These are phyloP conservation scores for Flaveria floridana DNA, from an alignment of 140 eudicot species.

Conservation along the genomic window DNA sequence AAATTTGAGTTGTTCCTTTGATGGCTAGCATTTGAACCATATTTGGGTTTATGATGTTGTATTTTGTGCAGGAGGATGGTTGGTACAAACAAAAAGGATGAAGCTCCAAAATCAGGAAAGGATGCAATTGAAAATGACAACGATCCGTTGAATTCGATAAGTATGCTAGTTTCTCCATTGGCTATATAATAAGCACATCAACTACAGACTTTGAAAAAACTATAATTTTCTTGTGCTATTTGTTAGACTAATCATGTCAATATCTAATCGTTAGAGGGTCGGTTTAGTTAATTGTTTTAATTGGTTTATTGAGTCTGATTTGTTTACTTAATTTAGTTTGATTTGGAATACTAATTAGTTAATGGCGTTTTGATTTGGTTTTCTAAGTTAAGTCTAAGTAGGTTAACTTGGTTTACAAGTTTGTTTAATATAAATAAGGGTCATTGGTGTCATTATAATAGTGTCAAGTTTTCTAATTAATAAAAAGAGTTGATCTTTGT, in stretches of 20 bases:
- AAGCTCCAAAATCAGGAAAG: constrained; percentile 25
- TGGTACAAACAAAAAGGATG: constrained; percentile 31
- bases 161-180: constrained; percentile 15
- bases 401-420: too few species aligned
- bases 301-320: background rate
- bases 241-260: too few species aligned
- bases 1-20: background rate
- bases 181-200: background rate
- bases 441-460: too few species aligned
- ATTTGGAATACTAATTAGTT: too few species aligned
- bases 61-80: constrained; percentile 46
- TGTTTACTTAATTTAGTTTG: background rate
- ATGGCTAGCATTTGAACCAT: constrained; percentile 2
- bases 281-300: too few species aligned
- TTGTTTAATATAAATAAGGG: too few species aligned
- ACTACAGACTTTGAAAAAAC: constrained; percentile 11
- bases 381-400: too few species aligned
- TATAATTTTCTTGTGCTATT: background rate
- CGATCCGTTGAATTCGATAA: constrained; percentile 12
- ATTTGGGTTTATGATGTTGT: constrained; percentile 14
- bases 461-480: too few species aligned
- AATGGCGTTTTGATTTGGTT: too few species aligned
- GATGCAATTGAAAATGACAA: constrained; percentile 25
- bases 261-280: too few species aligned
- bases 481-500: too few species aligned